Base-by-base conservation (phyloP, 495 filamentous ascomycete species). In the Daldinia caldariorum region DNA sequence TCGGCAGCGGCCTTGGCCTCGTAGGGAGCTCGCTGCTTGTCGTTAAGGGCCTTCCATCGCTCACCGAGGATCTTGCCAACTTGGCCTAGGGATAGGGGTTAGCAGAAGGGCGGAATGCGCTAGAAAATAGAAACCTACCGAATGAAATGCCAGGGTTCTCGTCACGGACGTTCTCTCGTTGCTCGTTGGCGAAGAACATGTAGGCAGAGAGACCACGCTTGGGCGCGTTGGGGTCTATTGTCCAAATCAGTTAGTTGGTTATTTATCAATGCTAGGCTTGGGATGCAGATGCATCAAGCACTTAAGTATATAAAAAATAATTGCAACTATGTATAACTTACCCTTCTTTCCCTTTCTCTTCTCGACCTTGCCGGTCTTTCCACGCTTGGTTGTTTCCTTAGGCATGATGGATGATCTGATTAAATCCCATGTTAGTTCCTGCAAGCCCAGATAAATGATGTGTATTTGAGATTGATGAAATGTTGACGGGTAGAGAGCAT, bases 181-280 rank as follows among this genome's bases (percentile, higher is more conserved):
- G 91, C 79, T 98, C 96, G 75, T 98, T 98, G 87, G 95, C 95
- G 79, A 99, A 99, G 89, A 98, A 99, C 95, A 99, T 99, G 89
- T 99, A 99, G 57, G 96, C 95, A 20, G 95, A 99, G 54, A 99
- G 92, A 83, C 94, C 96, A 83, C 95, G 92, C 92, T 98, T 99
- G 78, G 95, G 95, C 53, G 94, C 94, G 80, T 98, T 97, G 82
- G 95, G 95, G 81, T 99, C 95, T 98, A 70, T 2, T 26, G 13
- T 69, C 73, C 37, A 74, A 74, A 68, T 16, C 62, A 14, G 51
- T 70, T 61, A 71, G 60, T 51, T 35, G 0, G 34, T 37, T 34
- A 31, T 31, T 41, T 26, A 31, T 22, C 1, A 9, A 47, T 47
- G 9, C 43, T 20, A 22, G 9, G 20, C 18, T 47, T 12, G 18